Conservation (phyloP, 1,139 yeast genomes). For the Blastobotrys malaysiensis region DNA sequence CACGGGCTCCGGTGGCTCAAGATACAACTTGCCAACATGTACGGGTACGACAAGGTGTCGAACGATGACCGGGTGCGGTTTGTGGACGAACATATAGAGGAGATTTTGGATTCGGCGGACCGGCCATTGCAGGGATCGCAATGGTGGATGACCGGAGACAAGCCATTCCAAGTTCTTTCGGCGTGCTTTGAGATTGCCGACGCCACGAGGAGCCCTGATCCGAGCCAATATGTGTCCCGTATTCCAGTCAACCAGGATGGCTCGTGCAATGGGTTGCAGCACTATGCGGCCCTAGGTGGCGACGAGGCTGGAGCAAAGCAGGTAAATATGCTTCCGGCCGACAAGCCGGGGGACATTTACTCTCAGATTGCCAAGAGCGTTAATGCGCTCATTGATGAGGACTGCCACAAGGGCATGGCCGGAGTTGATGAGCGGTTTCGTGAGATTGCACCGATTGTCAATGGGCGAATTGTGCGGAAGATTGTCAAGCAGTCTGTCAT, state of each 20-base stretch:
- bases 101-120: conserved; percentile 47
- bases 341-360: conserved; percentile 49
- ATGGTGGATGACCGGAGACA: conserved; percentile 63
- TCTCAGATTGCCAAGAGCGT: conserved; percentile 54
- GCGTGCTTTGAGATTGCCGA: conserved; percentile 56
- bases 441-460: conserved; percentile 42
- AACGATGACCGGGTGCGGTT: conserved; percentile 49
- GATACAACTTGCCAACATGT: conserved; percentile 61
- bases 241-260: conserved; percentile 71
- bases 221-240: conserved; percentile 48
- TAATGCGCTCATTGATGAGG: conserved; percentile 42
- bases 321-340: conserved; percentile 51
- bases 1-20: conserved; percentile 59
- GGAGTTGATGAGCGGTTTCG: background rate
- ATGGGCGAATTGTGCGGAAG: conserved; percentile 65
- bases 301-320: conserved; percentile 62
- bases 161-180: conserved; percentile 66
- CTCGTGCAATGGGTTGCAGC: conserved; percentile 71
- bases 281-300: conserved; percentile 71
- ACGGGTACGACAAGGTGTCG: conserved; percentile 57
- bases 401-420: conserved; percentile 34
- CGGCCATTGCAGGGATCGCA: conserved; percentile 40
- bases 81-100: conserved; percentile 44
- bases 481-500: conserved; percentile 91
- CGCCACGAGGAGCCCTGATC: conserved; percentile 49